Evolutionary conservation across 805 yeast genomes (phyloP).

Genomic region (Lipomyces anomalus): DNA sequence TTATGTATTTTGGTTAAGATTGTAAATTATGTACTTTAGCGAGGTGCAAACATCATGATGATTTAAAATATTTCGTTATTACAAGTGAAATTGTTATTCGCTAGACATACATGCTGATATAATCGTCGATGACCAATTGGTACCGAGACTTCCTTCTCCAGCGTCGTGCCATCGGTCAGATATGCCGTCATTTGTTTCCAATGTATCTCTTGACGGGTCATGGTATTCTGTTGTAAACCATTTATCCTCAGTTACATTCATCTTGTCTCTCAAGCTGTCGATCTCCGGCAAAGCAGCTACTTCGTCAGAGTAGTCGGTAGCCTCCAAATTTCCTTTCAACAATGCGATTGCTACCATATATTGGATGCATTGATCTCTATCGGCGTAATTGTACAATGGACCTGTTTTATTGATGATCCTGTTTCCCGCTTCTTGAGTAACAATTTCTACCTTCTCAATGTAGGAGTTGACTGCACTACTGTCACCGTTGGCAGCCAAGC

Average conservation of each 20-base stretch:
- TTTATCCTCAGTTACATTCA: slow-evolving; percentile 48
- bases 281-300: slow-evolving; percentile 49
- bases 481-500: slow-evolving; percentile 39
- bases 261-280: slow-evolving; percentile 48
- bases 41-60: neutral
- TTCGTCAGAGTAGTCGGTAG: slow-evolving; percentile 50
- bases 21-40: neutral
- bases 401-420: slow-evolving; percentile 56
- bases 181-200: slow-evolving; percentile 48
- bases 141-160: slow-evolving; percentile 51
- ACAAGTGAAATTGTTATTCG: slow-evolving; percentile 19
- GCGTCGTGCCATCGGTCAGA: slow-evolving; percentile 48
- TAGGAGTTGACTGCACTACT: slow-evolving; percentile 45
- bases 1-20: neutral
- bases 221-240: slow-evolving; percentile 49
- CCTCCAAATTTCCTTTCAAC: slow-evolving; percentile 50
- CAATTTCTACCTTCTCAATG: slow-evolving; percentile 45
- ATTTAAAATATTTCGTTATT: too few relatives aligned
- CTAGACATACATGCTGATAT: slow-evolving; percentile 41
- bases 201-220: slow-evolving; percentile 54
- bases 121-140: slow-evolving; percentile 52
- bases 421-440: slow-evolving; percentile 58
- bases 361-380: slow-evolving; percentile 60
- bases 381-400: slow-evolving; percentile 57
- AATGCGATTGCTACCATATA: slow-evolving; percentile 57